A percentile compares a stretch with the other conserved stretches of the same genome.
These are phyloP conservation scores for Oryza glumipatula DNA, from an alignment of 176 grass and related monocot genomes.

Conservation along the genomic window DNA sequence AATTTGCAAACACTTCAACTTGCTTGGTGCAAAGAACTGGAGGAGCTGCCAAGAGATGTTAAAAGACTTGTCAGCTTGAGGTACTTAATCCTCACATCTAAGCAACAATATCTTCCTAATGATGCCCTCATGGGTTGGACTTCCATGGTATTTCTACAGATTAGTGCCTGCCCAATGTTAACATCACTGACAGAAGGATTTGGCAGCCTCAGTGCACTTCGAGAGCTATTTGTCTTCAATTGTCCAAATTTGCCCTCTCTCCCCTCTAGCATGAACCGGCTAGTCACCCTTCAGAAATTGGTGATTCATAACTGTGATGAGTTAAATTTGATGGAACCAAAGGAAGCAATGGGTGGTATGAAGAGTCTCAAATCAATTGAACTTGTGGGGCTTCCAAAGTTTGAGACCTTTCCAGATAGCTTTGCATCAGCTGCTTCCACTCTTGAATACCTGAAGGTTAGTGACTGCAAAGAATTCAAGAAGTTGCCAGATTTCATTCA, in stretches of 20 bases:
- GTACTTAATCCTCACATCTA: background rate
- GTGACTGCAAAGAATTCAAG: background rate
- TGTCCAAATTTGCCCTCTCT: conserved; percentile 30
- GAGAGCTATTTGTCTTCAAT: background rate
- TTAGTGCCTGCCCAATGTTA: background rate
- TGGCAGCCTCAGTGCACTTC: background rate
- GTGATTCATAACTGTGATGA: background rate
- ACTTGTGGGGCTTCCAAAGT: conserved; percentile 26
- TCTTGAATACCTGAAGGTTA: background rate
- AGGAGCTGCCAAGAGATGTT: background rate
- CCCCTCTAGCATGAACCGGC: background rate
- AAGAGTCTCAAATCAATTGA: background rate
- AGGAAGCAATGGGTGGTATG: background rate
- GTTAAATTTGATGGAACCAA: conserved; percentile 20
- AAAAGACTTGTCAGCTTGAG: background rate
- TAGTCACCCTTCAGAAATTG: background rate
- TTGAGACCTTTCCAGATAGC: conserved; percentile 2
- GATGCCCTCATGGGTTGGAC: background rate
- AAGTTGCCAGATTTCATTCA: background rate
- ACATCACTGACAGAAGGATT: conserved; percentile 9
- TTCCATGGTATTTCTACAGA: background rate
- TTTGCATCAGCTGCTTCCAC: background rate
- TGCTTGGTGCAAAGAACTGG: background rate
- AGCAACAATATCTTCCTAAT: conserved; percentile 12
- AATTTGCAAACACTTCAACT: conserved; percentile 18